Base-by-base conservation (phyloP, 768 basidiomycete species). In the Kwoniella mangroviensis region DNA sequence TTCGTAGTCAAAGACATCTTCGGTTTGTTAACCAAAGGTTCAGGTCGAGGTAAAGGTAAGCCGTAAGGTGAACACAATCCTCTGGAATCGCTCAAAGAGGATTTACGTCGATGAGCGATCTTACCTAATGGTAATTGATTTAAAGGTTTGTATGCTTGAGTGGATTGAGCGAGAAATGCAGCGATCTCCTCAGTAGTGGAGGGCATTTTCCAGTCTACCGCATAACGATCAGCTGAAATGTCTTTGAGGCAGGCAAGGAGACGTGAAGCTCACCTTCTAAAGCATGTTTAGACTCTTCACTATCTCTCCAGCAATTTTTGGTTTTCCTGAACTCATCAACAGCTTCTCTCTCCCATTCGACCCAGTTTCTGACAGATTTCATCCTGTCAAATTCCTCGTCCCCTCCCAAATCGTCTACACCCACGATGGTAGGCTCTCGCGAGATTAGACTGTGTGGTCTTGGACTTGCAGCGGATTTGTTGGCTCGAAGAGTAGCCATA, bases 271-370 rank as follows among this genome's bases (percentile, higher is more conserved):
- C 56, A 75, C 74, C 74, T 24, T 55, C 68, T 2, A 73, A 13
- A 42, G 68, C 68, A 49, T 57, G 55, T 22, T 68, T 68, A 19
- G 69, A 68, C 52, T 71, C 72, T 17, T 65, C 69, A 24, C 73
- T 72, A 54, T 73, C 77, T 59, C 53, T 52, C 71, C 65, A 79
- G 34, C 45, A 55, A 57, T 49, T 67, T 58, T 73, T 70, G 21
- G 62, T 74, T 5, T 68, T 65, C 10, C 72, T 54, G 52, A 65
- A 80, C 17, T 77, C 79, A 41, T 76, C 73, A 12, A 68, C 71
- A 2, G 75, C 79, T 58, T 80, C 79, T 28, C 77, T 60, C 54
- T 78, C 69, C 64, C 71, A 77, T 28, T 76, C 73, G 9, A 76
- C 53, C 79, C 79, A 80, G 17, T 60, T 60, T 45, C 68, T 71